These are phyloP conservation scores for Cryptococcus depauperatus DNA, from an alignment of 1,284 basidiomycete species.

Conservation along the genomic window DNA sequence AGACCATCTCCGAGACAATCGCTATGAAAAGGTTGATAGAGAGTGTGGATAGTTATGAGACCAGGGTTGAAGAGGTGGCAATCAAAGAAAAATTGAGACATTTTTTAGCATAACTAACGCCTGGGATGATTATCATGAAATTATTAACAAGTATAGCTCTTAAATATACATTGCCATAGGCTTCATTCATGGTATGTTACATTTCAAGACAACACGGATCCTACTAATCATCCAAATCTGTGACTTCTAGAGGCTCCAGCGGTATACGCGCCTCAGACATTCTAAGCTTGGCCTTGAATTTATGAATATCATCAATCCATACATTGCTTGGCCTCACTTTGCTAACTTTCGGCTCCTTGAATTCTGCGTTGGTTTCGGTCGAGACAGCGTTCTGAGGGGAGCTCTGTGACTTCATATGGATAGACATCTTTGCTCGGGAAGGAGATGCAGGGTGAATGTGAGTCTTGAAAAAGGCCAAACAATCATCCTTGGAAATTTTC, in stretches of 20 bases:
- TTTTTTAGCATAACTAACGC: constrained; percentile 17
- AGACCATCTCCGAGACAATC: constrained; percentile 40
- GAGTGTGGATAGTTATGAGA: constrained; percentile 30
- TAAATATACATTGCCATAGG: no score
- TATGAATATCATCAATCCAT: constrained; percentile 59
- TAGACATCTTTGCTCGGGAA: constrained; percentile 66
- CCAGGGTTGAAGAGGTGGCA: constrained; percentile 24
- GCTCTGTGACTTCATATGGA: constrained; percentile 67
- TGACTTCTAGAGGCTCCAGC: constrained; percentile 44
- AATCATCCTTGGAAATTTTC: constrained; percentile 64
- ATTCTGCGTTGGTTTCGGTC: constrained; percentile 49
- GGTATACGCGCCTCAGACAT: constrained; percentile 46
- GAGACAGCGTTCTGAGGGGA: constrained; percentile 56
- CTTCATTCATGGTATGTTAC: no score
- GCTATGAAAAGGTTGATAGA: constrained; percentile 39
- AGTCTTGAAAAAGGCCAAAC: constrained; percentile 64
- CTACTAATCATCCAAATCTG: no score
- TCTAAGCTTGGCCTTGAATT: constrained; percentile 60
- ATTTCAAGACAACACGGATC: no score
- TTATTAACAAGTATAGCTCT: no score
- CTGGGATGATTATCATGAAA: no score
- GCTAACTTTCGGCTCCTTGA: constrained; percentile 51
- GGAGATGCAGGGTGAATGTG: constrained; percentile 63
- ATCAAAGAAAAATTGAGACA: constrained; percentile 26
- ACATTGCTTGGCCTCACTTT: constrained; percentile 47